Base-by-base conservation (phyloP, 2,329 filamentous ascomycete species). In the Phaeophleospora eucalypticola region DNA sequence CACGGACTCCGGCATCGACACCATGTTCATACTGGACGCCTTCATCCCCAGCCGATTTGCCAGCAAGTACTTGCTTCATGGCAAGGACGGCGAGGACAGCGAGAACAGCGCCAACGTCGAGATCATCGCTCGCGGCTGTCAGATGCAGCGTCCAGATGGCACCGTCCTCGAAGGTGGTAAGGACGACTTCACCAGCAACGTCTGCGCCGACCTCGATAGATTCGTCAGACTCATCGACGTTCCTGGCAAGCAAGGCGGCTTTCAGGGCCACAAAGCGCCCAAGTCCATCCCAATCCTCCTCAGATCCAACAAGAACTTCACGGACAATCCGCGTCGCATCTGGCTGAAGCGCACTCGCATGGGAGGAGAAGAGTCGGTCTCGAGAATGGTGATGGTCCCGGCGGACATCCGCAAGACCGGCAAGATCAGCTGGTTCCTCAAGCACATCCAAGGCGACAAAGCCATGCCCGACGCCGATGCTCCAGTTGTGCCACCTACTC, bases 1-100 rank as follows among this genome's bases (percentile, higher is more conserved):
- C 36, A 29, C 20, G 36, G 19, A 44, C 3, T 36, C 39, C 9
- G 20, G 21, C 20, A 9, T 41, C 8, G 37, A 41, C 34, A 32
- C 14, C 14, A 24, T 45, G n/a, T 33, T 49, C 27, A 12, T 49
- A 10, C 35, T 49, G 3, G 50, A 49, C 43, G 45, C 37, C 46
- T 20, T 21, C 15, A 17, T 46, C 36, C 46, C 36, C 4, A 41
- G 12, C n/a, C 21, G 43, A 8, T 37, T 43, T n/a, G n/a, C n/a
- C n/a, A n/a, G n/a, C n/a, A 29, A 4, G 4, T 24, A 44, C n/a
- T 46, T 42, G 16, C 46, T 42, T 41, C n/a, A n/a, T n/a, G n/a
- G n/a, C n/a, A 34, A 37, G 18, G 27, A 4, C 4, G 8, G 32
- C 19, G 9, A 20, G n/a, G 21, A 40, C 6, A 24, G 21, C 16